Evolutionary conservation across 2,329 filamentous ascomycete genomes (phyloP).

Genomic region (Fusarium musae): DNA sequence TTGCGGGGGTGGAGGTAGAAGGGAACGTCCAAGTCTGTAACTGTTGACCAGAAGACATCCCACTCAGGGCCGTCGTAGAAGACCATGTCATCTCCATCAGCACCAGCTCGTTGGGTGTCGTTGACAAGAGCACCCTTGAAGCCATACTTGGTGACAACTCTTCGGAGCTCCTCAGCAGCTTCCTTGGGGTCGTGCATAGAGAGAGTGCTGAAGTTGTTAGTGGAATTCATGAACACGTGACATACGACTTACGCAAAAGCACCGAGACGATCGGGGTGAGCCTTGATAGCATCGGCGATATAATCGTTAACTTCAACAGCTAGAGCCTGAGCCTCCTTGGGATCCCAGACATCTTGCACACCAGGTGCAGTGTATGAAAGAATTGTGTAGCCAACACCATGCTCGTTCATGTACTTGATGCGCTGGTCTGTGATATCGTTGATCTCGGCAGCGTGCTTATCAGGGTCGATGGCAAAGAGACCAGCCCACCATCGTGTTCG

Average conservation of each 20-base stretch:
- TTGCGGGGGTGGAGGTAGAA: slow-evolving; percentile 72
- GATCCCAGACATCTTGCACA: slow-evolving; percentile 58
- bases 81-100: slow-evolving; percentile 68
- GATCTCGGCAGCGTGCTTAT: slow-evolving; percentile 67
- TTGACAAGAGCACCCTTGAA: slow-evolving; percentile 73
- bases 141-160: slow-evolving; percentile 66
- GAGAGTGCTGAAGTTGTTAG: slow-evolving; percentile 48
- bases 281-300: slow-evolving; percentile 52
- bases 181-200: slow-evolving; percentile 65
- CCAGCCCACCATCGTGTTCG: slow-evolving; percentile 70
- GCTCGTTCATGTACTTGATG: slow-evolving; percentile 56
- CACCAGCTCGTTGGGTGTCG: slow-evolving; percentile 68
- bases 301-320: slow-evolving; percentile 58
- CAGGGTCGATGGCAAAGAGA: slow-evolving; percentile 68
- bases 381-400: slow-evolving; percentile 61
- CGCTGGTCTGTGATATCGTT: slow-evolving; percentile 54
- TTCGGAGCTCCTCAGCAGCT: slow-evolving; percentile 61
- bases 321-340: slow-evolving; percentile 53
- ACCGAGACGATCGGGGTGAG: slow-evolving; percentile 55
- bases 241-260: slow-evolving; percentile 54
- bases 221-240: fast-evolving
- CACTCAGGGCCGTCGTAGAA: slow-evolving; percentile 72
- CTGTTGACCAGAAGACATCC: slow-evolving; percentile 70
- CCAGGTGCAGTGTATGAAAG: slow-evolving; percentile 62
- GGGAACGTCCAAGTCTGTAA: slow-evolving; percentile 69